Base-by-base conservation (phyloP, 805 yeast genomes). In the Lachancea kluyveri region DNA sequence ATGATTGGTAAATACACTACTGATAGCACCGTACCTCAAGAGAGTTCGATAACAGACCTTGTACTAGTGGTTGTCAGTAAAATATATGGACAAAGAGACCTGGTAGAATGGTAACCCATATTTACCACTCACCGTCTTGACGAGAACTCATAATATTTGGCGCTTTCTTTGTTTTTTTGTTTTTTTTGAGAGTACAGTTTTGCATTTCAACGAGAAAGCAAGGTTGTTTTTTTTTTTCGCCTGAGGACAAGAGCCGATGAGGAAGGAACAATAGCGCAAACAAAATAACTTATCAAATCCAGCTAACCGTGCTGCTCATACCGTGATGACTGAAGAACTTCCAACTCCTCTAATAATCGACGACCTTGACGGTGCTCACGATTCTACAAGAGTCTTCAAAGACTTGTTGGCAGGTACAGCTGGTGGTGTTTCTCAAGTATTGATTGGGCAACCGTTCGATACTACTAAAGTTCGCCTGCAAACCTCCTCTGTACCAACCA, bases 391-490 rank as follows among this genome's bases (percentile, higher is more conserved):
- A 35, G 85, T 85, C 8, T 47, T 68, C 24, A 86, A 86, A 48
- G 96, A 87, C 56, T 70, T 87, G 32, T 60, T 81, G 34, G 94
- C 95, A 3, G 98, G 98, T 11, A 90, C 96, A 15, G 70, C 81
- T 46, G 96, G 97, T 36, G 98, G 98, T 35, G 75, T 92, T 24
- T 92, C 96, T 5, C 98, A 92, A 62, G 97, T 92, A 7, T 65
- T 92, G 23, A 83, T 81, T 5, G 98, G 97, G 16, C 97, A 92
- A 60, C 96, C 97, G 8, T 88, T 88, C 50, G 97, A 87, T 57
- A 84, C 95, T 8, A 84, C 92, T 22, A 90, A 90, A 60, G 97
- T 92, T 14, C 70, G 97, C 34, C 67, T 90, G 31, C 97, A 92
- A 52, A 79, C 94, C 4, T 86, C 92, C 2, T 75, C 75, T 30